These are phyloP conservation scores for Meyerozyma carpophila DNA, from an alignment of 1,139 yeast species.

Conservation along the genomic window DNA sequence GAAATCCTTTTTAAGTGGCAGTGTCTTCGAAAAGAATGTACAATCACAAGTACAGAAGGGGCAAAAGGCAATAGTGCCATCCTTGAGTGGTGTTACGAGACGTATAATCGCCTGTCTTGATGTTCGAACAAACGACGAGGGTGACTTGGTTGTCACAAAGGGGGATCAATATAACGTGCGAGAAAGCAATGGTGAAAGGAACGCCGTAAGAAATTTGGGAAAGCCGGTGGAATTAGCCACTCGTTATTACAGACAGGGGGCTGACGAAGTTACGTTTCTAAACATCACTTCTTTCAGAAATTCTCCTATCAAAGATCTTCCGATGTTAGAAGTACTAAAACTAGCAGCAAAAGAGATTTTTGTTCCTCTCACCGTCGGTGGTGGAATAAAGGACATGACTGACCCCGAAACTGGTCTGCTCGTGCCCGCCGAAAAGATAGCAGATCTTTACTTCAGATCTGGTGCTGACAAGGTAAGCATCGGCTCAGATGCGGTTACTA, in stretches of 20 bases:
- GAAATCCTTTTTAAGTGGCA: slow-evolving; percentile 60
- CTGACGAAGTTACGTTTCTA: slow-evolving; percentile 91
- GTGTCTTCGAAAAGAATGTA: slow-evolving; percentile 20
- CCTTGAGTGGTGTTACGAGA: slow-evolving; percentile 71
- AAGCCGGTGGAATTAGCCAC: slow-evolving; percentile 94
- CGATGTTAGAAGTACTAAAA: slow-evolving; percentile 86
- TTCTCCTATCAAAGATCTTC: slow-evolving; percentile 85
- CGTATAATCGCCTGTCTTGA: slow-evolving; percentile 94
- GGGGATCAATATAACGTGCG: slow-evolving; percentile 98
- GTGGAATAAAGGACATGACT: slow-evolving; percentile 85
- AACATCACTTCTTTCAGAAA: slow-evolving; percentile 94
- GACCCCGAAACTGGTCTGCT: slow-evolving; percentile 71
- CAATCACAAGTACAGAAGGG: slow-evolving; percentile 14
- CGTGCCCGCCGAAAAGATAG: slow-evolving; percentile 84
- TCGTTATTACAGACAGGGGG: slow-evolving; percentile 86
- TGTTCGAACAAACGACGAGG: slow-evolving; percentile 90
- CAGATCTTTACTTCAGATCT: slow-evolving; percentile 82
- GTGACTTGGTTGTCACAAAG: slow-evolving; percentile 94
- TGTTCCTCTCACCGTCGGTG: slow-evolving; percentile 96
- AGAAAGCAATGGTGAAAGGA: slow-evolving; percentile 40
- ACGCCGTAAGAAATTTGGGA: slow-evolving; percentile 80
- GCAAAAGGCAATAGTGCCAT: slow-evolving; percentile 32
- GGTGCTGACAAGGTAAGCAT: slow-evolving; percentile 98
- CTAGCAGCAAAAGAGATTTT: slow-evolving; percentile 84
- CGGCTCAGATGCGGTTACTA: slow-evolving; percentile 93